These are phyloP conservation scores for Erysimum cheiranthoides DNA, from an alignment of 345 rosid species.

Conservation along the genomic window DNA sequence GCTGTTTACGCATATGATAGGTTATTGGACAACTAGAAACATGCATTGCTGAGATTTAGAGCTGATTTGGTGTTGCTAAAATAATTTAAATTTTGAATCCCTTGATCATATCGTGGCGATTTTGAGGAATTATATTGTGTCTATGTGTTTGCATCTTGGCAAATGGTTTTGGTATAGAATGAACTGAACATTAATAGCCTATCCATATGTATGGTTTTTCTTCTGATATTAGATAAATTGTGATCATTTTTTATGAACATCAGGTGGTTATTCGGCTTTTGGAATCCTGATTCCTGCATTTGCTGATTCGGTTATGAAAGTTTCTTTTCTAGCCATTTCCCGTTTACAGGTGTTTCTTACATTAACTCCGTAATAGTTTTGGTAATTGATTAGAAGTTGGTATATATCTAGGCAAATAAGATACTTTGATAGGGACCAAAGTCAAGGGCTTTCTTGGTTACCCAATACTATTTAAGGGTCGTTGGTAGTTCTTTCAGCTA, in stretches of 20 bases:
- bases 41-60: slow-evolving; percentile 17
- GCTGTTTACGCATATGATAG: slow-evolving; percentile 20
- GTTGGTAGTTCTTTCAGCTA: slow-evolving; percentile 24
- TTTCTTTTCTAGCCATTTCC: slow-evolving; percentile 23
- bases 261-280: slow-evolving; percentile 6
- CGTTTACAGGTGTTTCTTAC: slow-evolving; percentile 1
- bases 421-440: slow-evolving; percentile 8
- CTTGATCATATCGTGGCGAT: slow-evolving; percentile 14
- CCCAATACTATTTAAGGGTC: slow-evolving; percentile 13
- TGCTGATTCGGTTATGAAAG: slow-evolving; percentile 22
- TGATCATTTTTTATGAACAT: not conserved
- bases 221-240: slow-evolving; percentile 23
- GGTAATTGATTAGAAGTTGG: slow-evolving; percentile 13
- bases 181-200: slow-evolving; percentile 10
- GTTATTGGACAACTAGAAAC: slow-evolving; percentile 14
- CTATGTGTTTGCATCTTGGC: slow-evolving; percentile 33
- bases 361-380: slow-evolving; percentile 26
- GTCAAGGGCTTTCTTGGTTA: slow-evolving; percentile 27
- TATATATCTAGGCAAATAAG: not conserved
- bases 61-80: slow-evolving; percentile 24
- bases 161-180: slow-evolving; percentile 1
- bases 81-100: slow-evolving; percentile 9
- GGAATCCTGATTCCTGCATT: slow-evolving; percentile 8
- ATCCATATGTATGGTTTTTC: slow-evolving; percentile 8
- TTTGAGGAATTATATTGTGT: slow-evolving; percentile 11